A percentile compares a stretch with the other conserved stretches of the same genome.
Evolutionary conservation across 257 asterid genomes (phyloP).

Genomic region (Forsythia suspensa): DNA sequence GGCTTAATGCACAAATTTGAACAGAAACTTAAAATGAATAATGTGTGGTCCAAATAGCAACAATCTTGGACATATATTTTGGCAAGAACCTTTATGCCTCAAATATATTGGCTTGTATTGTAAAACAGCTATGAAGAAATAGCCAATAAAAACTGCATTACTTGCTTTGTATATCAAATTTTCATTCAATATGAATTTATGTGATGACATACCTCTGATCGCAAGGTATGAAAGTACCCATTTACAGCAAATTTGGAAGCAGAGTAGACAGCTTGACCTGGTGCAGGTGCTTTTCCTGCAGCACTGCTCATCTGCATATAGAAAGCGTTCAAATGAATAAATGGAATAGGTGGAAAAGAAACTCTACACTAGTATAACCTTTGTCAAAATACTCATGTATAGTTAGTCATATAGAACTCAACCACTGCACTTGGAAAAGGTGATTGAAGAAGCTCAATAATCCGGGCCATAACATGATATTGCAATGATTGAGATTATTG

Average conservation of each 20-base stretch:
- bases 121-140: background rate
- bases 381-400: conserved; percentile 1
- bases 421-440: conserved; percentile 8
- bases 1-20: background rate
- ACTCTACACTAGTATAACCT: background rate
- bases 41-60: background rate
- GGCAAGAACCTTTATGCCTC: background rate
- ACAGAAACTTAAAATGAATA: background rate
- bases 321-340: conserved; percentile 19
- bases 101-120: background rate
- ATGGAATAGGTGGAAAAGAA: conserved; percentile 5
- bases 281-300: conserved; percentile 94
- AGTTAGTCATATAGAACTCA: conserved; percentile 1
- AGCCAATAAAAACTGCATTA: background rate
- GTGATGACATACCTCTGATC: conserved; percentile 69
- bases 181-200: background rate
- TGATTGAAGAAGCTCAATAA: background rate
- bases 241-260: conserved; percentile 85
- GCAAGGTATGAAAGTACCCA: conserved; percentile 92
- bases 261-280: conserved; percentile 94
- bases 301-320: conserved; percentile 96
- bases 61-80: background rate
- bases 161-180: background rate
- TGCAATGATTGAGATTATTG: background rate
- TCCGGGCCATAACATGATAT: conserved; percentile 1